Conservation (phyloP, 768 basidiomycete genomes). For the Leccinum variicolor region DNA sequence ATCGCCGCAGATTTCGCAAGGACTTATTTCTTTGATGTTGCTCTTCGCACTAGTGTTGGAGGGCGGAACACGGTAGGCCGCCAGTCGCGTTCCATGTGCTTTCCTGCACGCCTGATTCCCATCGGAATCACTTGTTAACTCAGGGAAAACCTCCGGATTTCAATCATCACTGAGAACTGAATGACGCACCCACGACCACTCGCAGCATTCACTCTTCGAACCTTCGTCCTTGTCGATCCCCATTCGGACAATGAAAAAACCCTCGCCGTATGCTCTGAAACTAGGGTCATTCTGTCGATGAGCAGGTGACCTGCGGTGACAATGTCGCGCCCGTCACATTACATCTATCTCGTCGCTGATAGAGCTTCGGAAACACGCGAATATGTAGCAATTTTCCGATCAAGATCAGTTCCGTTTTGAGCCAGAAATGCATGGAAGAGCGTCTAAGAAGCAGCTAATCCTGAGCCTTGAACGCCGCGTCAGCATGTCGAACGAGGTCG, state of each 20-base stretch:
- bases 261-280: constrained; percentile 2
- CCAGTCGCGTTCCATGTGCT: constrained; percentile 4
- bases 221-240: constrained; percentile 3
- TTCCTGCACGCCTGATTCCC: constrained; percentile 3
- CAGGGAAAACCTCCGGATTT: background rate
- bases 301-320: background rate
- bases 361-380: background rate
- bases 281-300: background rate
- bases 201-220: background rate
- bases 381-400: constrained; percentile 2
- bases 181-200: constrained; percentile 1
- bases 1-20: background rate
- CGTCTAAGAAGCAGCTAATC: background rate
- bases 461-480: background rate
- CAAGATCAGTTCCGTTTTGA: background rate
- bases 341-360: constrained; percentile 5
- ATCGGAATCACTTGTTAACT: background rate
- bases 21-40: background rate
- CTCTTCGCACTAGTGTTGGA: background rate
- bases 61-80: background rate
- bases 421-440: constrained; percentile 1
- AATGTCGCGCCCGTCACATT: background rate
- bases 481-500: background rate
- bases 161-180: background rate
- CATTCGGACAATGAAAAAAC: constrained; percentile 6